A percentile compares a stretch with the other conserved stretches of the same genome.
Evolutionary conservation across 139 green algal species (phyloP).

Genomic region (Ettlia oleoabundans): DNA sequence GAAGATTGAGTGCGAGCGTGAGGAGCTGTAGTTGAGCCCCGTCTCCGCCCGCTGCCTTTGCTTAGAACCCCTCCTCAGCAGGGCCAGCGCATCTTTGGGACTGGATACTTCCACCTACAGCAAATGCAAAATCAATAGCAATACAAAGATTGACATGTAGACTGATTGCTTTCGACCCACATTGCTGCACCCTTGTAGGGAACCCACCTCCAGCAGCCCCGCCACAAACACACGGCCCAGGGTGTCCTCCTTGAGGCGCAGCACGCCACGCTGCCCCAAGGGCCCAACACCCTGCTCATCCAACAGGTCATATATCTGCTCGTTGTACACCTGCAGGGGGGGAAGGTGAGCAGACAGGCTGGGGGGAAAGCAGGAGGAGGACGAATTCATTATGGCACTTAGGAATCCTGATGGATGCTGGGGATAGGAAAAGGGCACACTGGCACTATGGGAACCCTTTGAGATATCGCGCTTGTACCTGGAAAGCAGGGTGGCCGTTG

Average conservation of each 20-base stretch:
- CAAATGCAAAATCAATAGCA: too few relatives aligned
- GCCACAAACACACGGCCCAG: conserved; percentile 58
- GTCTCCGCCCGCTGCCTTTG: conserved; percentile 70
- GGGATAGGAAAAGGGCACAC: too few relatives aligned
- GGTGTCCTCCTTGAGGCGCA: conserved; percentile 67
- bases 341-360: too few relatives aligned
- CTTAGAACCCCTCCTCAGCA: conserved; percentile 49
- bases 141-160: too few relatives aligned
- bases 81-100: conserved; percentile 51
- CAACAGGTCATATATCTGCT: conserved; percentile 82
- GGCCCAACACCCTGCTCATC: conserved; percentile 15
- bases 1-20: conserved; percentile 82
- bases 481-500: too few relatives aligned
- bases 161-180: too few relatives aligned
- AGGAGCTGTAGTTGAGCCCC: conserved; percentile 71
- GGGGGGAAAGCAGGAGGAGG: neutral
- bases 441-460: too few relatives aligned
- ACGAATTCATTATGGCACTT: neutral
- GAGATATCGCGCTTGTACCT: too few relatives aligned
- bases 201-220: conserved; percentile 55
- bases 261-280: conserved; percentile 24
- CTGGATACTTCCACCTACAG: conserved; percentile 47
- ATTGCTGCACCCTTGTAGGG: too few relatives aligned
- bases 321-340: conserved; percentile 77
- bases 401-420: too few relatives aligned